Base-by-base conservation (phyloP, 2,329 filamentous ascomycete genomes). In the Diplodia scrobiculata region DNA sequence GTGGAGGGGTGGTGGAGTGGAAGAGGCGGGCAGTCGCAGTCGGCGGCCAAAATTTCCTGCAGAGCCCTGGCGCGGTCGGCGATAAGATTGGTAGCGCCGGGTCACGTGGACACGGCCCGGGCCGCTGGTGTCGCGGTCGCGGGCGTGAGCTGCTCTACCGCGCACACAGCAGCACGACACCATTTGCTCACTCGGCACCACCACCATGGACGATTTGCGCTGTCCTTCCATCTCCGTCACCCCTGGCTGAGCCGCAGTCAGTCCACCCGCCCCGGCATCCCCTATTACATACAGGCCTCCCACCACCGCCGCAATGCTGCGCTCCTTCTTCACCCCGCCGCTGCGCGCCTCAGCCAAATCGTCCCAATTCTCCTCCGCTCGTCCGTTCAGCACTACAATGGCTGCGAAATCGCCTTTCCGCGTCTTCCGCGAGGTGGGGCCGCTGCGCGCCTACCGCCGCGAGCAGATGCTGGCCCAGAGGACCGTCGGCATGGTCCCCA, bases 401-500 rank as follows among this genome's bases (percentile, higher is more conserved):
- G 69, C 41, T 2, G 38, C 19, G 55, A 48, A 34, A 11, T 27
- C 32, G 55, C 38, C 25, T 54, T 70, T 72, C 59, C 86, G 86
- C 68, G 78, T 97, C 72, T 90, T 96, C 75, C 91, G 91, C 72
- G 85, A 91, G 76, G 87, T 95, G 67, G 80, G 87, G 14, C 82
- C 86, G 11, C 81, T 97, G 62, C 90, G 91, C 47, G 78, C 83
- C 71, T 90, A 89, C 82, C 87, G 92, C 41, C 84, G 81, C 25
- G 84, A 87, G 48, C 86, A 92, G 68, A 79, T 87, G 41, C 79
- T 87, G 67, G 83, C 87, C 73, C 85, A 89, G 71, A 86, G 89
- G 66, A 88, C 88, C 52, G 88, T 99, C 67, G 92, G 90, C 67
- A 87, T 99, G 32, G 92, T 99, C 41, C 95, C 95, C 1, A 99